Percentiles rank a stretch among this genome's conserved stretches.
phyloP scores from a whole-genome alignment of 1,284 basidiomycete species.

The Farysia itapuensis region DNA sequence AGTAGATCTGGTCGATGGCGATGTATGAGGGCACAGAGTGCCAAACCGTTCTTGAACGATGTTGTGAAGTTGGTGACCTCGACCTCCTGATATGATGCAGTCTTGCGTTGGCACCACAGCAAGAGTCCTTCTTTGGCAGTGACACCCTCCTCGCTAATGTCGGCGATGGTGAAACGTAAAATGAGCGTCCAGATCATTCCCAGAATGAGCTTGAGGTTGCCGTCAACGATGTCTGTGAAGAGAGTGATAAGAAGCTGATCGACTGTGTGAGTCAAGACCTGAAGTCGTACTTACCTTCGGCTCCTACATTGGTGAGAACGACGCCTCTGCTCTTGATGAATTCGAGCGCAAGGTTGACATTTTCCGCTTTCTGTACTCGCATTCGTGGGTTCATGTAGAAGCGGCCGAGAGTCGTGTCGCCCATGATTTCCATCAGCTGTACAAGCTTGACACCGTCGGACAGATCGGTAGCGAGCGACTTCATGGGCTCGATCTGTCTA shows the following conservation, averaged over 20 bases:
- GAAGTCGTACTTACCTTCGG: no score
- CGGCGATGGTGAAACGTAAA: slow-evolving; percentile 84
- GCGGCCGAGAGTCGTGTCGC: slow-evolving; percentile 80
- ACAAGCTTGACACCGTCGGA: slow-evolving; percentile 93
- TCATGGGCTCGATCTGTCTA: slow-evolving; percentile 84
- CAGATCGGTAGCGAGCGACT: slow-evolving; percentile 82
- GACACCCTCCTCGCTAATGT: slow-evolving; percentile 97
- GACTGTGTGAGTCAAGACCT: no score
- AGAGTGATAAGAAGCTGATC: no score
- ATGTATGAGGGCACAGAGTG: slow-evolving; percentile 93
- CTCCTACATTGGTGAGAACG: slow-evolving; percentile 94
- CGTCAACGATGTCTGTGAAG: slow-evolving; percentile 98
- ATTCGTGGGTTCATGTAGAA: slow-evolving; percentile 88
- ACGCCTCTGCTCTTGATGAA: slow-evolving; percentile 93
- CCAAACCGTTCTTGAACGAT: slow-evolving; percentile 91
- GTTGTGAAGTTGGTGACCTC: slow-evolving; percentile 88
- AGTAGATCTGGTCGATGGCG: slow-evolving; percentile 92
- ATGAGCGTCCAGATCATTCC: slow-evolving; percentile 99
- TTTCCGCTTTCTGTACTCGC: slow-evolving; percentile 95
- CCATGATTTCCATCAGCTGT: slow-evolving; percentile 65
- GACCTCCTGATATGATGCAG: slow-evolving; percentile 84
- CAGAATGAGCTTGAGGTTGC: slow-evolving; percentile 92
- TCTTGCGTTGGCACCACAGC: slow-evolving; percentile 97
- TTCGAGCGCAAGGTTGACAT: slow-evolving; percentile 91
- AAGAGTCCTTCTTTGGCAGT: slow-evolving; percentile 91